phyloP scores from a whole-genome alignment of 1,139 yeast genomes.

The Hyphopichia burtonii region DNA sequence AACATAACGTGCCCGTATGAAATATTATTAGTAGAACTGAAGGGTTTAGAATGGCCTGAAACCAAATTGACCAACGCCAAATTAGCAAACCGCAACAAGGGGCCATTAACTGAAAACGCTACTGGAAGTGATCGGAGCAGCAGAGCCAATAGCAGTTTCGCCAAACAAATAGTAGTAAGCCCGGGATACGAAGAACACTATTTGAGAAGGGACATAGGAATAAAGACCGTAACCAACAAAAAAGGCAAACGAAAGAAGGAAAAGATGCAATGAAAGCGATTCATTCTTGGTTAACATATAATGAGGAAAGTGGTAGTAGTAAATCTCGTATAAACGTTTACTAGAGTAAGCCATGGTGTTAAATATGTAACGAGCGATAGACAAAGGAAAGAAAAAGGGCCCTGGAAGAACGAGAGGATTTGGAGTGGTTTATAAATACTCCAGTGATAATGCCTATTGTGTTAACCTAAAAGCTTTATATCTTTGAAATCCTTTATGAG shows the following conservation, averaged over 20 bases:
- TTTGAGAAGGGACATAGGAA: conserved; percentile 32
- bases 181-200: conserved; percentile 30
- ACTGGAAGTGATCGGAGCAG: background rate
- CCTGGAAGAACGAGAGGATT: too few species aligned
- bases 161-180: conserved; percentile 39
- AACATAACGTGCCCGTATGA: too few species aligned
- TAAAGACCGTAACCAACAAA: conserved; percentile 40
- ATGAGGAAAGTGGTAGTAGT: conserved; percentile 39
- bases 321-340: conserved; percentile 23
- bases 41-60: too few species aligned
- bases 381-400: background rate
- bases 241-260: conserved; percentile 28
- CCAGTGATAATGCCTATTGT: background rate
- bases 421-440: conserved; percentile 2
- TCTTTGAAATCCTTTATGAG: too few species aligned
- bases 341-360: conserved; percentile 9
- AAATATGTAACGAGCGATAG: too few species aligned
- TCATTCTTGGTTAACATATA: conserved; percentile 40
- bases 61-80: too few species aligned
- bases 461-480: too few species aligned
- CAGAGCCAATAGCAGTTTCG: background rate
- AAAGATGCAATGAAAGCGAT: conserved; percentile 27
- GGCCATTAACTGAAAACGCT: background rate
- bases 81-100: too few species aligned
- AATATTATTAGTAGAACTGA: background rate